A percentile compares a stretch with the other conserved stretches of the same genome.
phyloP scores from a whole-genome alignment of 139 green algal species.

The Chlamydomonas sp. region DNA sequence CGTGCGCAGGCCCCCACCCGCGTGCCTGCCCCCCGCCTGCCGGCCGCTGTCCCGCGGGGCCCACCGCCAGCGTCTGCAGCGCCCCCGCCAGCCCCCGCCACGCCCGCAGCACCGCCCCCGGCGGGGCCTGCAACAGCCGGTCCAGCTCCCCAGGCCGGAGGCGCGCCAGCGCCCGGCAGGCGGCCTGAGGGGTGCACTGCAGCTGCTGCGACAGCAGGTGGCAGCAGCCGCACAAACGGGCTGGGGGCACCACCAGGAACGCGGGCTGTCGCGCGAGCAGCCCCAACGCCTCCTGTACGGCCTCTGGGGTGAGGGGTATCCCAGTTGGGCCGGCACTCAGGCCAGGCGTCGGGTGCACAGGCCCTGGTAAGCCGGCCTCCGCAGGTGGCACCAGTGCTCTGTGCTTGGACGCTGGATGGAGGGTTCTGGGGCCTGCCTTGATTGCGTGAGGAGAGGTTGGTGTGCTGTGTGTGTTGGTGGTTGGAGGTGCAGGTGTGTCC shows the following conservation, averaged over 20 bases:
- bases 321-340: too few species aligned
- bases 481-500: neutral
- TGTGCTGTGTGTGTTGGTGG: neutral
- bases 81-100: neutral
- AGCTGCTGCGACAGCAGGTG: neutral
- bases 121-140: constrained; percentile 3
- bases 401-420: neutral
- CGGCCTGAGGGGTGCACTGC: neutral
- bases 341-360: too few species aligned
- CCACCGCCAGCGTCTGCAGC: neutral
- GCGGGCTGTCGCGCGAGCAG: constrained; percentile 21
- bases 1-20: too few species aligned
- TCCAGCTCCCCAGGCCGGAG: constrained; percentile 1
- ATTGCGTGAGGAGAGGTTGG: too few species aligned
- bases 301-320: neutral
- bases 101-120: neutral
- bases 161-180: neutral
- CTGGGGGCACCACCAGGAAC: neutral
- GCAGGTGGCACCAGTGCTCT: too few species aligned
- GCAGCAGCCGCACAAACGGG: neutral
- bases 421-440: too few species aligned
- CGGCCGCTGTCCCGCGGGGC: too few species aligned
- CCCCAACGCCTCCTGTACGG: neutral
- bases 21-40: too few species aligned
- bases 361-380: too few species aligned